Percentiles rank a stretch among this genome's conserved stretches.
These are phyloP conservation scores for Pleurotus salmoneostramineus DNA, from an alignment of 768 basidiomycete genomes.

Conservation along the genomic window DNA sequence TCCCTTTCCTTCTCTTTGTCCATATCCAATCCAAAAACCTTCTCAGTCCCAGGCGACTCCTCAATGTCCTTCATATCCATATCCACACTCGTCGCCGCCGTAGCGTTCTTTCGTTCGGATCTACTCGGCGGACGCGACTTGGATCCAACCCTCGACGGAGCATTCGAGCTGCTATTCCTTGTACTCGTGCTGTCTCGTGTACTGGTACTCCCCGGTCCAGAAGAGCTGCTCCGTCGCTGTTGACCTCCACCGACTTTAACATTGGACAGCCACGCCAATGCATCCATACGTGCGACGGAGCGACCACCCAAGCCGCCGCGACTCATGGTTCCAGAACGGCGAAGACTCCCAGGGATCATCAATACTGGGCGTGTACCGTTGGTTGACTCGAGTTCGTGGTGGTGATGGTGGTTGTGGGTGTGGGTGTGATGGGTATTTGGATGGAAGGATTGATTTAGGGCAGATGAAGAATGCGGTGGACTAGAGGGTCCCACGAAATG, in stretches of 20 bases:
- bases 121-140: constrained; percentile 30
- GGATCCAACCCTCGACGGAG: constrained; percentile 42
- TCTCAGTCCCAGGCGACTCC: no score
- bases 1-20: not conserved
- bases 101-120: constrained; percentile 10
- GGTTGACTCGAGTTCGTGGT: constrained; percentile 1
- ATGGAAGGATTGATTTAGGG: constrained; percentile 7
- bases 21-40: no score
- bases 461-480: not conserved
- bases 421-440: constrained; percentile 10
- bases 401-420: constrained; percentile 3
- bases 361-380: not conserved
- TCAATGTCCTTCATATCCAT: no score
- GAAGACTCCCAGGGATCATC: not conserved
- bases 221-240: constrained; percentile 49
- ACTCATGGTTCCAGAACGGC: constrained; percentile 39
- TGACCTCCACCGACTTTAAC: constrained; percentile 51
- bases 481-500: not conserved
- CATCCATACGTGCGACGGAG: constrained; percentile 51
- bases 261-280: constrained; percentile 68
- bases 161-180: constrained; percentile 44
- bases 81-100: no score
- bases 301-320: constrained; percentile 47
- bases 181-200: not conserved
- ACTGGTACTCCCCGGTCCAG: constrained; percentile 32